phyloP scores from a whole-genome alignment of 306 rosid genomes.

The Rosa lucieae region DNA sequence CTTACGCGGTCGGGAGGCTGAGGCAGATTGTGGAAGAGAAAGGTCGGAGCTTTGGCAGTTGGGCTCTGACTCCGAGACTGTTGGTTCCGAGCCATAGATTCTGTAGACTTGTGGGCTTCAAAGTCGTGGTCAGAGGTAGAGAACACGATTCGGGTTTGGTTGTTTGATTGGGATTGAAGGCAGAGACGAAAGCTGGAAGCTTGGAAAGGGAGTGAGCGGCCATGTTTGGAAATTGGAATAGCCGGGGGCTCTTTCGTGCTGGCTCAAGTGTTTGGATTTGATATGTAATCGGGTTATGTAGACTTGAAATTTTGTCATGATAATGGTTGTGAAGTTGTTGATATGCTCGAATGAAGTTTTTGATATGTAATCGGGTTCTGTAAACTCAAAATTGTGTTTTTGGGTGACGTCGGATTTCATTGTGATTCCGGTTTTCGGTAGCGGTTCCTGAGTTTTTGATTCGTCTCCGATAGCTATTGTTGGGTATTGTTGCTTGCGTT shows the following conservation, averaged over 20 bases:
- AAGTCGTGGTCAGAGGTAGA: constrained; percentile 10
- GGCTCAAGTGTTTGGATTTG: not conserved
- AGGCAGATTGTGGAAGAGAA: constrained; percentile 42
- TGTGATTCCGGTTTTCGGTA: no score
- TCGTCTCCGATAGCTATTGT: no score
- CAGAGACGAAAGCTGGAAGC: constrained; percentile 28
- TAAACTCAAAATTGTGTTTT: no score
- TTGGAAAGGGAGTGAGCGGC: constrained; percentile 34
- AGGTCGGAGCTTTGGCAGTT: constrained; percentile 36
- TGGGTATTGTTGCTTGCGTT: no score
- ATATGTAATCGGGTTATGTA: no score
- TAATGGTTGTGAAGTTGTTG: no score
- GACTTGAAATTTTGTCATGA: no score
- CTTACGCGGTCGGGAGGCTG: constrained; percentile 78
- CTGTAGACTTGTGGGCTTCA: constrained; percentile 18
- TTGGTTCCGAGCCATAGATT: constrained; percentile 34
- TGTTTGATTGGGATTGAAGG: constrained; percentile 17
- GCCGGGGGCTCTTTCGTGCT: not conserved
- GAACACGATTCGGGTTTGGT: constrained; percentile 8
- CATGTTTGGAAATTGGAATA: constrained; percentile 8
- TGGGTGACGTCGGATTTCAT: no score
- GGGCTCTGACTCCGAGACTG: constrained; percentile 32
- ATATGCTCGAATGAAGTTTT: no score
- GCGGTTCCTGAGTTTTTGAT: no score
- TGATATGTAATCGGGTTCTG: no score